Evolutionary conservation across 768 basidiomycete genomes (phyloP).

Genomic region (Tulasnella sp.): DNA sequence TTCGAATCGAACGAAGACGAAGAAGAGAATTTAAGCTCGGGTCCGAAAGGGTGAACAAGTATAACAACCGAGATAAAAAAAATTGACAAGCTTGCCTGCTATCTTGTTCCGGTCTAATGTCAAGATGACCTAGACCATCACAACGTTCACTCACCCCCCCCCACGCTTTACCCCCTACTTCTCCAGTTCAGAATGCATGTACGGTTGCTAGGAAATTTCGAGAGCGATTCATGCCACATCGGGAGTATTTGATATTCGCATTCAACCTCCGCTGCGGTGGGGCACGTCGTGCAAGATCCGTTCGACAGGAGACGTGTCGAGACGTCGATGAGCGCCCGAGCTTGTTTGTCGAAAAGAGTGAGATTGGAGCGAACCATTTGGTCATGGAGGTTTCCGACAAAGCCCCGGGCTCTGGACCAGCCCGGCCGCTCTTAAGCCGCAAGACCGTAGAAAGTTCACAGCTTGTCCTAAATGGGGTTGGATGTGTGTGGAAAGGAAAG

Average conservation of each 20-base stretch:
- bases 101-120: neutral
- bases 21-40: neutral
- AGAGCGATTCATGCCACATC: neutral
- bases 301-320: neutral
- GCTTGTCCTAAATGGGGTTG: neutral
- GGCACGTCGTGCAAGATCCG: neutral
- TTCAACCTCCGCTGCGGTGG: neutral
- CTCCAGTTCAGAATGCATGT: neutral
- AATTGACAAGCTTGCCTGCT: neutral
- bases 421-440: constrained; percentile 5
- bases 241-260: neutral
- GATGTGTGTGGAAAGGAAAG: neutral
- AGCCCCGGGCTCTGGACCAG: neutral
- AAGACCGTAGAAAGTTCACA: neutral
- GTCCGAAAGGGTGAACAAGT: neutral
- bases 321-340: neutral
- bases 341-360: neutral
- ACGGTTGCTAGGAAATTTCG: constrained; percentile 1
- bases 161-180: neutral
- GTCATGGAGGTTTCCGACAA: neutral
- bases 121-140: neutral
- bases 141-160: neutral
- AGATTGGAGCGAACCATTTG: neutral
- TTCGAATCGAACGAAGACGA: neutral
- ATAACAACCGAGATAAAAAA: neutral